phyloP scores from a whole-genome alignment of 139 green algal species.

The Chlorella sp. region DNA sequence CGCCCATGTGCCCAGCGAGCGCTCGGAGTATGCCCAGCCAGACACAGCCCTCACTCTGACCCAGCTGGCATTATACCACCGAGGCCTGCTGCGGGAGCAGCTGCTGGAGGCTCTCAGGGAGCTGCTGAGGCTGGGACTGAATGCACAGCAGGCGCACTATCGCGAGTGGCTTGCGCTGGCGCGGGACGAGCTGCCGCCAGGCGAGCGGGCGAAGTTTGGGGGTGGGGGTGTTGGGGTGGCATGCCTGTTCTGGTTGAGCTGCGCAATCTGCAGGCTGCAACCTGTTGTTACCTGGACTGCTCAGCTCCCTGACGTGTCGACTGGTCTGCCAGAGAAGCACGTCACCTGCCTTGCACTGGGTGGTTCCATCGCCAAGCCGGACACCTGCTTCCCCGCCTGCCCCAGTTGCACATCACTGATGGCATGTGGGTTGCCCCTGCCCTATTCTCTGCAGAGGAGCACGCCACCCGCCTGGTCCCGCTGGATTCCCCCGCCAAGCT shows the following conservation, averaged over 20 bases:
- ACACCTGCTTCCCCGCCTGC: no score
- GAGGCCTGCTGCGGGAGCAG: conserved; percentile 45
- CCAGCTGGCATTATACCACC: conserved; percentile 56
- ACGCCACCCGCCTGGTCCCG: conserved; percentile 7
- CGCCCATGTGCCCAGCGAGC: conserved; percentile 52
- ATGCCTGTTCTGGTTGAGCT: no score
- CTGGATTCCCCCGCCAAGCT: conserved; percentile 53
- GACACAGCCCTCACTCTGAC: conserved; percentile 63
- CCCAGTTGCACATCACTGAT: not conserved
- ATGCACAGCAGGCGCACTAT: conserved; percentile 49
- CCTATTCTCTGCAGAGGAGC: no score
- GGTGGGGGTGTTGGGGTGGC: no score
- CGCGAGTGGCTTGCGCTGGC: conserved; percentile 49
- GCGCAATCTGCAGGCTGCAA: no score
- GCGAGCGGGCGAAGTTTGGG: no score
- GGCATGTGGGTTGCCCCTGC: no score
- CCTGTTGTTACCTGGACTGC: no score
- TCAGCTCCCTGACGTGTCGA: no score
- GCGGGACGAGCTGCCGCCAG: not conserved
- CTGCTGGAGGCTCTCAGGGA: conserved; percentile 16
- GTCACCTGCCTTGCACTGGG: no score
- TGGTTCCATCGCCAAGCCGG: no score
- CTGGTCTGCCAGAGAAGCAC: no score
- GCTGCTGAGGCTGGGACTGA: conserved; percentile 48
- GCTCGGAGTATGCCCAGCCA: conserved; percentile 66